Percentiles rank a stretch among this genome's conserved stretches.
Evolutionary conservation across 441 rosid genomes (phyloP).

Genomic region (Gossypium aridum): DNA sequence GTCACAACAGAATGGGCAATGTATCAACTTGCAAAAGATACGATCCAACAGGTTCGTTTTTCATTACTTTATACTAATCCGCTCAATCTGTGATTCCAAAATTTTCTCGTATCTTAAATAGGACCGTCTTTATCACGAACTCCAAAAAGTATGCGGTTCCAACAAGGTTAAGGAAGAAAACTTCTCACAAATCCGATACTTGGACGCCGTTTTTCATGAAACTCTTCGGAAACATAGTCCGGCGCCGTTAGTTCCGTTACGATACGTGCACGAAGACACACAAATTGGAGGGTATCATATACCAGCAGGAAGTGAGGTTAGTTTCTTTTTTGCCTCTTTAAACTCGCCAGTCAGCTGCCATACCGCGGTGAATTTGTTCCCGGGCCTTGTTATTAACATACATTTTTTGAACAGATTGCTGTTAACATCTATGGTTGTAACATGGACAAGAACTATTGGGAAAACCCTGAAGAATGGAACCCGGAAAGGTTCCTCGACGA

Average conservation of each 20-base stretch:
- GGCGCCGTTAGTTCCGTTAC: slow-evolving; percentile 57
- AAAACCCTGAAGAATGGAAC: slow-evolving; percentile 55
- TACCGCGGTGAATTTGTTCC: too few relatives aligned
- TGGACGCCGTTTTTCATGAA: slow-evolving; percentile 69
- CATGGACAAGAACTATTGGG: slow-evolving; percentile 73
- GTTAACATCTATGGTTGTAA: slow-evolving; percentile 81
- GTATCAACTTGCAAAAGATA: slow-evolving; percentile 69
- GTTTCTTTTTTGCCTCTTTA: neutral
- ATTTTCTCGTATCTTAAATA: slow-evolving; percentile 8
- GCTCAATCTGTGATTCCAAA: neutral
- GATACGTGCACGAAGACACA: slow-evolving; percentile 72
- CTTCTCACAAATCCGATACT: slow-evolving; percentile 42
- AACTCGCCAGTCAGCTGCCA: too few relatives aligned
- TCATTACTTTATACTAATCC: neutral
- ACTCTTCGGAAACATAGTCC: slow-evolving; percentile 77
- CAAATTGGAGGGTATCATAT: slow-evolving; percentile 66
- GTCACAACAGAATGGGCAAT: slow-evolving; percentile 83
- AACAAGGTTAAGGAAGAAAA: slow-evolving; percentile 58
- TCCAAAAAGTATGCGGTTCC: slow-evolving; percentile 41
- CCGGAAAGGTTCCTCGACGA: slow-evolving; percentile 62
- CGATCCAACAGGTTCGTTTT: slow-evolving; percentile 36
- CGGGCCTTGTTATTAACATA: too few relatives aligned
- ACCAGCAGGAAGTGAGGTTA: slow-evolving; percentile 73
- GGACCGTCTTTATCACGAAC: slow-evolving; percentile 46
- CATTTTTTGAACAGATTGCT: slow-evolving; percentile 50